phyloP scores from a whole-genome alignment of 345 rosid genomes.

The Crucihimalaya himalaica region DNA sequence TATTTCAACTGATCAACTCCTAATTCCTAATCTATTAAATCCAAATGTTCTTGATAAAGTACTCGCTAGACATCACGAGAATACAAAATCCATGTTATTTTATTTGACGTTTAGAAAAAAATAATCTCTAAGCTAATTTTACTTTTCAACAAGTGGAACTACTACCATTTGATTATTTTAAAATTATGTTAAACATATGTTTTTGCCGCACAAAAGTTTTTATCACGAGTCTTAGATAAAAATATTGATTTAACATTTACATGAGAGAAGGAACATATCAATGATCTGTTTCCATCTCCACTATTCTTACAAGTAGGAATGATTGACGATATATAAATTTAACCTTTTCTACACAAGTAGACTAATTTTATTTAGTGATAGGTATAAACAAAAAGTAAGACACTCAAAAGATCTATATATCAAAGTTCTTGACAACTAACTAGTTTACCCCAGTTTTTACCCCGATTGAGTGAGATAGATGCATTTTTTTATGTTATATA shows the following conservation, averaged over 20 bases:
- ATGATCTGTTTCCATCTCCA: neutral
- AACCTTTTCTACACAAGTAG: neutral
- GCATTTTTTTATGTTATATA: neutral
- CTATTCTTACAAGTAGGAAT: neutral
- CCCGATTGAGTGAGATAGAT: conserved; percentile 4
- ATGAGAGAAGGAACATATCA: neutral
- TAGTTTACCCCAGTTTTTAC: conserved; percentile 23
- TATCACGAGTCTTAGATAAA: neutral
- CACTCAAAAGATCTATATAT: neutral
- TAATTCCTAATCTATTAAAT: too few relatives aligned
- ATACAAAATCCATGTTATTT: too few relatives aligned
- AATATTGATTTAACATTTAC: neutral
- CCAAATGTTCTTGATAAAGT: too few relatives aligned
- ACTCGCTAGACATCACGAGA: too few relatives aligned
- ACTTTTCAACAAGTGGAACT: too few relatives aligned
- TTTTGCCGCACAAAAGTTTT: neutral
- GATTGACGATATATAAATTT: neutral
- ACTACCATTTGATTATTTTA: too few relatives aligned
- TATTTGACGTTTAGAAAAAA: too few relatives aligned
- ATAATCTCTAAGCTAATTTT: too few relatives aligned
- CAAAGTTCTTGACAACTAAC: conserved; percentile 21
- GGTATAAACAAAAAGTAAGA: neutral
- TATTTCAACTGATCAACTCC: too few relatives aligned
- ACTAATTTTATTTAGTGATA: neutral
- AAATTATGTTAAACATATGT: too few relatives aligned